Evolutionary conservation across 371 early-diverging fungal genomes (phyloP), one percentile per base, ranked within the genome.

Genomic region (Syncephalastrum sp.): DNA sequence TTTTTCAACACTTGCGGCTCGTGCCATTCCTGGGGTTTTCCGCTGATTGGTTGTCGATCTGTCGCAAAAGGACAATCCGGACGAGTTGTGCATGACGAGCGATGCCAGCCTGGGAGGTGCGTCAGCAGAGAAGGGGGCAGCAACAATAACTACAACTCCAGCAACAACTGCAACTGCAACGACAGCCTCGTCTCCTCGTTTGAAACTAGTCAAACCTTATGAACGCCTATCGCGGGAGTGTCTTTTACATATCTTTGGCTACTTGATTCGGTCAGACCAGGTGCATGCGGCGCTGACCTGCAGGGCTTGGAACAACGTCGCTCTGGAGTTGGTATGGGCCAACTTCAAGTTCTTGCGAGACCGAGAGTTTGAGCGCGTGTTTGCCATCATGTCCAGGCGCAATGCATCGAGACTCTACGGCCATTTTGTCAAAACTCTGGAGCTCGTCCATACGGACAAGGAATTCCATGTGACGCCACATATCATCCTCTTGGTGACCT

Each of bases 361-460:
- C 46, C 57, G 64, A 63, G 75, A 74, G 8, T 77, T 74, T 49
- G 78, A 77, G 57, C 63, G 73, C 50, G 68, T 68, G 44, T 77
- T 77, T 57, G 57, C 67, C 42, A 67, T 74, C 25, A 54, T 77
- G 19, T 57, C 78, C n/a, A 65, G 61, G 27, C 60, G 55, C 27
- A 66, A 57, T 49, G 60, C 68, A 1, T 48, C 63, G 3, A 50
- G 50, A n/a, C 61, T 57, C 4, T 74, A 77, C 52, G 72, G 72
- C 17, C 52, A 54, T 6, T 68, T 56, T 50, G 70, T 77, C 56
- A 68, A 67, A 19, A 52, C 63, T 38, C 50, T 77, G 8, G 72
- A 74, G 42, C 65, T 77, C 23, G 51, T 67, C 16, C 78, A 77
- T 33, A 68, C 74, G 2, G 78, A 77, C 47, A 63, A 63, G 53